Conservation (phyloP, 805 yeast species). For the Teunomyces barrocoloradensis region DNA sequence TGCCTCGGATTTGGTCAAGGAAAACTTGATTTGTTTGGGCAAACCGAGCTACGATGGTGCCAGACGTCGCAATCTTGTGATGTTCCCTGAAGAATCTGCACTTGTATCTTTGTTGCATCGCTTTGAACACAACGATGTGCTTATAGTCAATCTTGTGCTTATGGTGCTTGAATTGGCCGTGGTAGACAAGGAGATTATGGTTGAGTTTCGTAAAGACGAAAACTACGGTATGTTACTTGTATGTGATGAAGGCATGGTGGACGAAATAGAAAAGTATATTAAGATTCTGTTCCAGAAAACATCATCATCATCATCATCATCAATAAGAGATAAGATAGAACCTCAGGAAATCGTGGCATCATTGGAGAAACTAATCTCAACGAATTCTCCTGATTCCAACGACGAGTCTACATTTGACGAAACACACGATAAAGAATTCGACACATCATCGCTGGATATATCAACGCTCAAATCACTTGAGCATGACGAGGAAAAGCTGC, state of each 20-base stretch:
- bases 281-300: constrained; percentile 12
- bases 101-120: not conserved
- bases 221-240: constrained; percentile 25
- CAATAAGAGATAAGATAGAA: constrained; percentile 8
- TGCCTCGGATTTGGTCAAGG: constrained; percentile 34
- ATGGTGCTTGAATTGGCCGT: constrained; percentile 21
- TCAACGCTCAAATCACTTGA: not conserved
- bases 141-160: constrained; percentile 30
- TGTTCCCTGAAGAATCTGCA: not conserved
- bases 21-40: constrained; percentile 33
- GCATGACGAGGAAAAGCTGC: constrained; percentile 2
- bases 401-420: constrained; percentile 1
- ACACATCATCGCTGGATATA: not conserved
- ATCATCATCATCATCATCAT: no score
- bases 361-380: constrained; percentile 6
- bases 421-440: constrained; percentile 11
- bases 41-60: not conserved
- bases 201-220: constrained; percentile 31
- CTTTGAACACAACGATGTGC: constrained; percentile 23
- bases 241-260: constrained; percentile 25
- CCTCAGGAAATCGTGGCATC: no score
- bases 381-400: not conserved
- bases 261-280: constrained; percentile 28
- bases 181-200: constrained; percentile 12
- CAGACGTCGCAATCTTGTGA: not conserved